Base-by-base conservation (phyloP, 2,329 filamentous ascomycete species). In the Colletotrichum melonis region DNA sequence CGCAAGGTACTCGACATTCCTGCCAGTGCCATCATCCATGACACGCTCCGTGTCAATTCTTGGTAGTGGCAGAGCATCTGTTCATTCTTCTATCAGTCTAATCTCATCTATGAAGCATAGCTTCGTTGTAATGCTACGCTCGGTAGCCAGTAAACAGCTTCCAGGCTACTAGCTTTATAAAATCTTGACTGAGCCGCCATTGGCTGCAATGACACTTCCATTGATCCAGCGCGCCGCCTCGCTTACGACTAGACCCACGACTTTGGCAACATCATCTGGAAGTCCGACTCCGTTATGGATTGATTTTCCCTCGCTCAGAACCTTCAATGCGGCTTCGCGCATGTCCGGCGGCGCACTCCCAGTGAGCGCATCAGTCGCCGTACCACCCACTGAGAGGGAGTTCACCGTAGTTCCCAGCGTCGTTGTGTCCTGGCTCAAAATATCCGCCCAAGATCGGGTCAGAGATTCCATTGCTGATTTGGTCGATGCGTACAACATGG, bases 331-430 rank as follows among this genome's bases (percentile, higher is more conserved):
- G 24, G 49, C 58, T 14, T 35, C 58, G 30, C 24, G n/a, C 3
- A 46, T 38, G 1, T 35, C 35, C 7, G 19, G 24, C 0, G 80
- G 77, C 0, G 79, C 80, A 32, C 78, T 82, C 28, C 80, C 67
- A 57, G 81, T 77, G 0, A 83, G 78, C 5, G 80, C 78, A 2
- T 82, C 81, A 0, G 82, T 83, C 62, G 82, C 68, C 0, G 82
- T 83, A 24, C 80, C 67, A 0, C 81, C 81, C 0, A 77, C 80
- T 0, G 77, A 78, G 0, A 83, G 79, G 0, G 81, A 75, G 59
- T 83, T 83, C 5, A 80, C 81, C 0, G 81, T 83, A 0, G 81
- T 83, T 0, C 81, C 81, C 4, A 77, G 72, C 79, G 82, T 83
- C 73, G 76, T 77, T 7, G 81, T 78, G 2, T 82, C 81, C 12